Base-by-base conservation (phyloP, 345 rosid genomes). In the Camelina sativa region DNA sequence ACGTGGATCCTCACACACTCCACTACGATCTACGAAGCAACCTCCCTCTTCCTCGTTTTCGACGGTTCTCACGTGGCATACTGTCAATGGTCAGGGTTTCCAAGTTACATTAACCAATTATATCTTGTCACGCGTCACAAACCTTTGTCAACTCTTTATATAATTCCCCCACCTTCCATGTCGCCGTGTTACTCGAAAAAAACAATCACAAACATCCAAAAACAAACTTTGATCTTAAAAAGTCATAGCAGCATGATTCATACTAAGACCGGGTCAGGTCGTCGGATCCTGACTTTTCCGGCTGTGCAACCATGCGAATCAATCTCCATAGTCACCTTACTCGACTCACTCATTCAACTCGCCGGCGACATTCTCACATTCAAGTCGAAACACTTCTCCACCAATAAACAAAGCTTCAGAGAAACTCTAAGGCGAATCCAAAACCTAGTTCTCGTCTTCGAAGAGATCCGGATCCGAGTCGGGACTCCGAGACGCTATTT, bases 231-330 rank as follows among this genome's bases (percentile, higher is more conserved):
- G 25, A 41, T 15, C 16, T 58, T 20, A 19, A 12, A 28, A 51
- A 71, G 55, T 63, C 63, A 6, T 54, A 5, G 59, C 30, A 4
- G 17, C 6, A 74, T 74, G 78, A 65, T 57, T 41, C 72, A 74
- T 37, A 35, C 59, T 1, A 74, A 74, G 8, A 46, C 66, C 55
- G 25, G 46, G 13, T 15, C 48, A 3, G 79, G 48, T 53, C 97
- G 97, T 77, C 91, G 91, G 84, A 67, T 90, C 56, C 72, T 93
- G 46, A 78, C 85, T 2, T 85, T 78, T 57, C 97, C 95, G 75
- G 91, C 97, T 0, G 95, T 93, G 15, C 88, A 79, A 17, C 98
- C 98, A 23, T 89, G 88, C 66, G 85, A 82, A 41, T 72, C 80
- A 13, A 69, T 87, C 64, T 82, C 91, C 32, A 82, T 81, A 64